These are phyloP conservation scores for Candida coleopterorum DNA, from an alignment of 805 yeast species.

Conservation along the genomic window DNA sequence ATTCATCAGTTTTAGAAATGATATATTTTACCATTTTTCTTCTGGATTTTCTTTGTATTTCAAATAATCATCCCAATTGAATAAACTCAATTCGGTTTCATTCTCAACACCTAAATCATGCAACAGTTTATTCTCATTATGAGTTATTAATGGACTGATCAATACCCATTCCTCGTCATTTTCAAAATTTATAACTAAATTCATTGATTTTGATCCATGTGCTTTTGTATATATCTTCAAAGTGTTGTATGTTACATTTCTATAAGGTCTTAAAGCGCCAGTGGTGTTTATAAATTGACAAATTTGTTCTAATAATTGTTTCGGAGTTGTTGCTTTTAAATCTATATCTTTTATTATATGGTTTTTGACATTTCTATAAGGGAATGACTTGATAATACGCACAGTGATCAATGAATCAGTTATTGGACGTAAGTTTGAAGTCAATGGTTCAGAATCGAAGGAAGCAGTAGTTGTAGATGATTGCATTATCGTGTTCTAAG, in stretches of 20 bases:
- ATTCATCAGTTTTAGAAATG: no score
- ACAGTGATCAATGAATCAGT: constrained; percentile 76
- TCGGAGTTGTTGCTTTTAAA: constrained; percentile 63
- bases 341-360: constrained; percentile 66
- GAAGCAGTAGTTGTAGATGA: no score
- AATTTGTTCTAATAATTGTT: constrained; percentile 53
- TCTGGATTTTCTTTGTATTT: constrained; percentile 76
- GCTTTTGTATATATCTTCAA: constrained; percentile 91
- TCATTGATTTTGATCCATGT: constrained; percentile 90
- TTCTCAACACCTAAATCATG: constrained; percentile 52
- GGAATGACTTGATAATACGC: constrained; percentile 85
- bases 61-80: constrained; percentile 61
- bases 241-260: constrained; percentile 69
- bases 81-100: constrained; percentile 90
- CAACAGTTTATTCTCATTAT: constrained; percentile 16
- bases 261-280: constrained; percentile 75
- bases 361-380: constrained; percentile 82
- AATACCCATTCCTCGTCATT: constrained; percentile 69
- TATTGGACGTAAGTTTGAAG: constrained; percentile 71
- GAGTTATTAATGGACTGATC: constrained; percentile 15
- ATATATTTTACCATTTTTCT: constrained; percentile 84
- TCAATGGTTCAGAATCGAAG: constrained; percentile 64
- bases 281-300: constrained; percentile 43
- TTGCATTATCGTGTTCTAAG: no score
- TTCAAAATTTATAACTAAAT: constrained; percentile 84